Base-by-base conservation (phyloP, 2,329 filamentous ascomycete species). In the Fusarium tuaranense region DNA sequence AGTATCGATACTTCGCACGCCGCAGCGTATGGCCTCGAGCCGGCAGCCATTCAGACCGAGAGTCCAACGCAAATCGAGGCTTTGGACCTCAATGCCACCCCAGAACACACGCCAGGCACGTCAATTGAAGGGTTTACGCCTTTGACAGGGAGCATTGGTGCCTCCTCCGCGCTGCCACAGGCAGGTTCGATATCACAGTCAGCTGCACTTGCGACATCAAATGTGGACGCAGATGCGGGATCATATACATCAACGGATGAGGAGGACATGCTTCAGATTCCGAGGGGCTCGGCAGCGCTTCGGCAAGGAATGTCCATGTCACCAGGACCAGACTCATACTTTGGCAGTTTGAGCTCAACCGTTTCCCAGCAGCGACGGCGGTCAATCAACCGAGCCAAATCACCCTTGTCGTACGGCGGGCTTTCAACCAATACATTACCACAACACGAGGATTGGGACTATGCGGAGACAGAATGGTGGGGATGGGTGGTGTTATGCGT, bases 391-490 rank as follows among this genome's bases (percentile, higher is more conserved):
- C 86, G 87, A 60, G 85, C 88, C 67, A 91, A 91, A 74, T 92
- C 91, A 1, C 91, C 91, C 0, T 79, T 92, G 7, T 91, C 90
- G 0, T 86, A 91, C 16, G 86, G 85, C 13, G 87, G 88, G 1
- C 81, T 90, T 5, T 83, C 89, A 2, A 84, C 86, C 4, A 87
- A 86, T 53, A 84, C 88, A 18, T 78, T 88, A 9, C 83, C 86
- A 12, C 79, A 83, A 16, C 81, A 84, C 77, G 92, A 86, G 68
- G 91, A 92, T 69, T 97, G 95, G 92, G 94, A 98, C 83, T 98
- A 98, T 80, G 91, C 92, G 48, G 95, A 98, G 85, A 99, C 97
- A 1, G 95, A 97, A 79, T 97, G 94, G 92, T 99, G 97, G 96
- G 97, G 97, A 1, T 99, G 96, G 95, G 92, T 98, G 9, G 93